Conservation (phyloP, 768 basidiomycete species). For the Lactarius tabidus region DNA sequence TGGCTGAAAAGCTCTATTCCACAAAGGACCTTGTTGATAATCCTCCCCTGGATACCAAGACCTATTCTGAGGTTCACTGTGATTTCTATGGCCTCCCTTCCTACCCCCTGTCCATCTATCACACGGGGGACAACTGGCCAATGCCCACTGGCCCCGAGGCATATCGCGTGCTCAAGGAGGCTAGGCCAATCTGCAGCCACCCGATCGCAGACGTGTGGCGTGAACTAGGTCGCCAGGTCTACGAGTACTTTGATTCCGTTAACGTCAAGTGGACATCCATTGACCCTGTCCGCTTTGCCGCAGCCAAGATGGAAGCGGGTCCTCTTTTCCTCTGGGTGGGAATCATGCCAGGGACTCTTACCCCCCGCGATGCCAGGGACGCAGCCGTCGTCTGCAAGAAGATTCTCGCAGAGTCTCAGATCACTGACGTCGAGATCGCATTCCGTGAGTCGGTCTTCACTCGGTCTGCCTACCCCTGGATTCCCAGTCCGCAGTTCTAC, state of each 20-base stretch:
- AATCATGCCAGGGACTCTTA: slow-evolving; percentile 30
- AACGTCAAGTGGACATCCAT: slow-evolving; percentile 33
- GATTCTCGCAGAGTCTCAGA: slow-evolving; percentile 30
- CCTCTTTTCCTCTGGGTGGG: slow-evolving; percentile 34
- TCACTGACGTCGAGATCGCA: slow-evolving; percentile 36
- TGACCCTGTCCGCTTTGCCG: slow-evolving; percentile 34
- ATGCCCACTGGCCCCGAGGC: neutral
- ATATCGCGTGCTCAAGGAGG: slow-evolving; percentile 22
- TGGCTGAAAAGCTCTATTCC: too few species aligned
- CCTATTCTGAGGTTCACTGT: neutral
- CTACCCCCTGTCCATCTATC: slow-evolving; percentile 1
- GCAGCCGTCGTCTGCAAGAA: slow-evolving; percentile 29
- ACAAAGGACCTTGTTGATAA: too few species aligned
- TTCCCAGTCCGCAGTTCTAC: slow-evolving; percentile 34
- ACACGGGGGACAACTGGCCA: neutral
- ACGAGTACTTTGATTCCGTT: slow-evolving; percentile 29
- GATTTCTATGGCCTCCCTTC: slow-evolving; percentile 12
- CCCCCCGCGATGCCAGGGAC: slow-evolving; percentile 29
- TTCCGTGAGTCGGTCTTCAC: slow-evolving; percentile 32
- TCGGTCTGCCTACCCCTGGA: too few species aligned
- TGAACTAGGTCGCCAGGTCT: slow-evolving; percentile 27
- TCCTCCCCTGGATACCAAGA: too few species aligned
- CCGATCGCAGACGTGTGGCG: slow-evolving; percentile 30
- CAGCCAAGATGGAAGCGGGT: slow-evolving; percentile 27
- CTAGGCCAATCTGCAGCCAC: slow-evolving; percentile 33